These are phyloP conservation scores for Exophiala sp. DNA, from an alignment of 2,329 filamentous ascomycete species.

Conservation along the genomic window DNA sequence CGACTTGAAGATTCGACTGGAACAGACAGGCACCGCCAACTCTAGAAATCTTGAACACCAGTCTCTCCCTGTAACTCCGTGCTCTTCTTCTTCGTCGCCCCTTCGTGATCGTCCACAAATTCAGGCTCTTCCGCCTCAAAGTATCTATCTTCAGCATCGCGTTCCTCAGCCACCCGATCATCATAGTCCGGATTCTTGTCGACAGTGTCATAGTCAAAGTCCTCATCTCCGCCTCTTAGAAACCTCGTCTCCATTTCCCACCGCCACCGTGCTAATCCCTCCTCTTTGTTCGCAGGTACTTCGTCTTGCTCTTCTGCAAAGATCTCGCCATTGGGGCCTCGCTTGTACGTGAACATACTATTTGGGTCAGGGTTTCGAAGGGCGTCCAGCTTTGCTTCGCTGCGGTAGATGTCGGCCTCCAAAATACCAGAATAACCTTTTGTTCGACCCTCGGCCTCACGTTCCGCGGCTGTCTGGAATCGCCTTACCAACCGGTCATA, in stretches of 20 bases:
- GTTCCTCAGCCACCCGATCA: slow-evolving; percentile 56
- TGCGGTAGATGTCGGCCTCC: slow-evolving; percentile 71
- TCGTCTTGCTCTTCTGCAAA: slow-evolving; percentile 58
- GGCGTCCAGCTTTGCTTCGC: slow-evolving; percentile 69
- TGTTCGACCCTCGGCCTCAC: slow-evolving; percentile 56
- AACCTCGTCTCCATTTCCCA: slow-evolving; percentile 72
- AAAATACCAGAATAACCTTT: slow-evolving; percentile 78
- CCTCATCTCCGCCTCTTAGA: slow-evolving; percentile 67
- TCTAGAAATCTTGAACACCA: slow-evolving; percentile 68
- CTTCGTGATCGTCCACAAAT: slow-evolving; percentile 49
- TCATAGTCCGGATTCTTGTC: slow-evolving; percentile 73
- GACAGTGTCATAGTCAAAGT: slow-evolving; percentile 72
- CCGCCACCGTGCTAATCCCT: slow-evolving; percentile 66
- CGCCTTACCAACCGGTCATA: slow-evolving; percentile 77
- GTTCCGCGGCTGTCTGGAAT: slow-evolving; percentile 29
- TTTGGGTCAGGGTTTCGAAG: slow-evolving; percentile 53
- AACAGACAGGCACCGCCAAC: background rate
- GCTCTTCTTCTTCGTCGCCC: slow-evolving; percentile 17
- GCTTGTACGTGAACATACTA: slow-evolving; percentile 49
- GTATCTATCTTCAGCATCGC: slow-evolving; percentile 69
- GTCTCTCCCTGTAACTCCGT: slow-evolving; percentile 55
- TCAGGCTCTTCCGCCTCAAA: slow-evolving; percentile 75
- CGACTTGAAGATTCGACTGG: too few species aligned
- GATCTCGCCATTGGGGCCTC: slow-evolving; percentile 54
- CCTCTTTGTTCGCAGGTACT: slow-evolving; percentile 57